Evolutionary conservation across 345 rosid species (phyloP).

Genomic region (Dovyalis caffra): DNA sequence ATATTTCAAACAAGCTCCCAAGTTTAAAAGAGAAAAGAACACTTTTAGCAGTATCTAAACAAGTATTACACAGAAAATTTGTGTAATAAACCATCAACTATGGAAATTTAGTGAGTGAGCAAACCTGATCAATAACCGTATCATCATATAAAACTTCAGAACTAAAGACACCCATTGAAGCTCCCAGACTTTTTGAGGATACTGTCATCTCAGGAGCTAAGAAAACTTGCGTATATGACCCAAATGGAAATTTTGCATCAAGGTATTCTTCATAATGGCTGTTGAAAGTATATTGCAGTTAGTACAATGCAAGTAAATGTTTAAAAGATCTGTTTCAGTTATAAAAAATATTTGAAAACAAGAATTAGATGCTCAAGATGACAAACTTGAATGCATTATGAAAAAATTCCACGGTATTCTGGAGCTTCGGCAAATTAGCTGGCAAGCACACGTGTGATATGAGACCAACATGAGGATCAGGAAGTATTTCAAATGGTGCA

Average conservation of each 20-base stretch:
- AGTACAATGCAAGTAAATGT: constrained; percentile 1
- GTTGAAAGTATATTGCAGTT: constrained; percentile 30
- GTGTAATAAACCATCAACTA: too few relatives aligned
- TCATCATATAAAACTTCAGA: constrained; percentile 84
- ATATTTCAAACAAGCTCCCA: background rate
- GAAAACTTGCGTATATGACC: constrained; percentile 87
- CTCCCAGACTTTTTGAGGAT: constrained; percentile 70
- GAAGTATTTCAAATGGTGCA: constrained; percentile 80
- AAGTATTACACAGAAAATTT: background rate
- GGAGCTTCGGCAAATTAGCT: constrained; percentile 54
- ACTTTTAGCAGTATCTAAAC: background rate
- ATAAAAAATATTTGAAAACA: background rate
- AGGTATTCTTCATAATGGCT: constrained; percentile 93
- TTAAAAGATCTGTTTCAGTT: background rate
- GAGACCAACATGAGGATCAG: constrained; percentile 60
- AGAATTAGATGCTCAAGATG: constrained; percentile 14
- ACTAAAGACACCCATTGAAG: constrained; percentile 75
- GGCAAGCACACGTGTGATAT: constrained; percentile 85
- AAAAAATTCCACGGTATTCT: constrained; percentile 76
- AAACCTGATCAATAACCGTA: constrained; percentile 89
- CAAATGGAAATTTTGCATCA: constrained; percentile 85
- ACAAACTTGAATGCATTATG: constrained; percentile 84
- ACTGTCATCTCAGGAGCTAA: constrained; percentile 84
- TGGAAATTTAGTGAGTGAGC: constrained; percentile 8
- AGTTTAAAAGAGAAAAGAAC: background rate